Evolutionary conservation across 208 protist species (phyloP).

Genomic region (Porcisia hertigi): DNA sequence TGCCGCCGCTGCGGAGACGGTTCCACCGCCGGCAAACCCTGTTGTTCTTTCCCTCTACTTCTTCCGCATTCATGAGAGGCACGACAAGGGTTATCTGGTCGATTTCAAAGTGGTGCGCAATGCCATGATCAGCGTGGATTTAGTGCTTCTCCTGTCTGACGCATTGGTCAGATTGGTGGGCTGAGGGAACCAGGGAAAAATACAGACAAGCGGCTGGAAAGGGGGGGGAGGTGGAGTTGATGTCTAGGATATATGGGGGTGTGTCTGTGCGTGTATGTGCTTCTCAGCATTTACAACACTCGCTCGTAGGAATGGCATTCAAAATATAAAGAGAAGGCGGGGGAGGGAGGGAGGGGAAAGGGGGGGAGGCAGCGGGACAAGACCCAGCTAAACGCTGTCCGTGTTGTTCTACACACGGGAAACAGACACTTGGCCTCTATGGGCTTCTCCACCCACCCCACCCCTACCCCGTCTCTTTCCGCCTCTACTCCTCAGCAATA

Average conservation of each 20-base stretch:
- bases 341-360: too few species aligned
- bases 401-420: too few species aligned
- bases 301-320: too few species aligned
- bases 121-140: constrained; percentile 59
- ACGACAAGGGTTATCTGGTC: constrained; percentile 76
- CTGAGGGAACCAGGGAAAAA: not conserved
- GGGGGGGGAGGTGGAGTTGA: not conserved
- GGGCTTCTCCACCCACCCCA: not conserved
- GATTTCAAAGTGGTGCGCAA: constrained; percentile 74
- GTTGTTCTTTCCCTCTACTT: constrained; percentile 69
- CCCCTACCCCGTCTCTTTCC: not conserved
- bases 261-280: not conserved
- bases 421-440: not conserved
- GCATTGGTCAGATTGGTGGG: constrained; percentile 47
- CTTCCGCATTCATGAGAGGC: constrained; percentile 86
- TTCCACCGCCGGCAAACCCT: constrained; percentile 7
- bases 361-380: too few species aligned
- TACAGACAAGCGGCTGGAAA: not conserved
- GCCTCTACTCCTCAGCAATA: not conserved
- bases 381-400: not conserved
- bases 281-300: not conserved
- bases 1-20: not conserved
- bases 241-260: not conserved
- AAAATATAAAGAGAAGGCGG: too few species aligned
- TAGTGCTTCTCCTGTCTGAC: constrained; percentile 58